These are phyloP conservation scores for Debaryomyces fabryi DNA, from an alignment of 1,139 yeast species.

Conservation along the genomic window DNA sequence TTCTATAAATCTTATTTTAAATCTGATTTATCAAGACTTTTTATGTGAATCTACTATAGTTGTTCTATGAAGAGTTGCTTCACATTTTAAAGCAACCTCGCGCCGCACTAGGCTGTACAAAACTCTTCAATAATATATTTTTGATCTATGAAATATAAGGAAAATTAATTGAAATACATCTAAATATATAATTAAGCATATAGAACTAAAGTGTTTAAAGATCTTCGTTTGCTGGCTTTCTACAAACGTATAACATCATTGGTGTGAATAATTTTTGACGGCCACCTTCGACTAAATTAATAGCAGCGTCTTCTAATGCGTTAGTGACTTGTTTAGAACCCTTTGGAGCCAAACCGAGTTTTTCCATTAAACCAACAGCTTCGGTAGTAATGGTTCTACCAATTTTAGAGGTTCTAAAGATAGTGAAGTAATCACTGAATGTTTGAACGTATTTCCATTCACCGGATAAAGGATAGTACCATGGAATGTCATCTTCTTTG, in stretches of 20 bases:
- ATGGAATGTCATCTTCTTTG: constrained; percentile 81
- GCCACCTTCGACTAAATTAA: constrained; percentile 94
- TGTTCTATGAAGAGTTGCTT: background rate
- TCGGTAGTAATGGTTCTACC: constrained; percentile 89
- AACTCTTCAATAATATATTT: background rate
- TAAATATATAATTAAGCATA: background rate
- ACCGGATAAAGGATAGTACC: constrained; percentile 98
- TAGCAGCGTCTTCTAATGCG: constrained; percentile 96
- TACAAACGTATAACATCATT: constrained; percentile 89
- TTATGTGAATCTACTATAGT: too few species aligned
- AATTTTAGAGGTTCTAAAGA: constrained; percentile 82
- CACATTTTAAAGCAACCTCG: background rate
- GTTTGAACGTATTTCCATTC: constrained; percentile 88
- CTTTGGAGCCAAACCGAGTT: constrained; percentile 85
- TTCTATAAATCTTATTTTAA: background rate
- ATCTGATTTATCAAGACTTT: background rate
- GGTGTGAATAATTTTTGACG: constrained; percentile 87
- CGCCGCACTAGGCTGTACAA: background rate
- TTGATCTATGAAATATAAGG: background rate
- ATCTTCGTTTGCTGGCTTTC: constrained; percentile 58
- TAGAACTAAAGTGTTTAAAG: constrained; percentile 5
- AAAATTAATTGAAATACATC: background rate
- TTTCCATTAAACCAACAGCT: constrained; percentile 80
- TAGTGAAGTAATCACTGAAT: constrained; percentile 75
- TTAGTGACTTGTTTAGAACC: constrained; percentile 89